A percentile compares a stretch with the other conserved stretches of the same genome.
Evolutionary conservation across 1,284 basidiomycete species (phyloP).

Genomic region (Agroathelia rolfsii): DNA sequence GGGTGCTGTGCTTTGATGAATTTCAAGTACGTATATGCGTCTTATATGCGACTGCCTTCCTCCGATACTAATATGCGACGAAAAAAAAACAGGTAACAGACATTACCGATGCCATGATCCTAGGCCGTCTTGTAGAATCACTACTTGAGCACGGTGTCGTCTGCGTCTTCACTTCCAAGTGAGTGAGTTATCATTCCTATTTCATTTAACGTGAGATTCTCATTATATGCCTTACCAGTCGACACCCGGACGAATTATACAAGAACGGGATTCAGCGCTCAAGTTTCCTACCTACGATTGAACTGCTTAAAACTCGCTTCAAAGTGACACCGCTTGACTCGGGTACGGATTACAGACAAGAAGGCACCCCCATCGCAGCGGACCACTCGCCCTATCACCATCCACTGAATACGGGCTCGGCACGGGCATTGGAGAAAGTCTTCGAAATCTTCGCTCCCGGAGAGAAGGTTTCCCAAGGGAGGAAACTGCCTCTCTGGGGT

Average conservation of each 20-base stretch:
- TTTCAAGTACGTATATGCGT: constrained; percentile 65
- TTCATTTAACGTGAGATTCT: constrained; percentile 5
- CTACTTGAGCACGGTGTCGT: constrained; percentile 86
- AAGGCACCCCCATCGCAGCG: constrained; percentile 16
- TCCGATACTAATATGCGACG: constrained; percentile 2
- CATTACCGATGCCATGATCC: constrained; percentile 98
- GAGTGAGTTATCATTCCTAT: constrained; percentile 22
- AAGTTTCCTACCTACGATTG: constrained; percentile 95
- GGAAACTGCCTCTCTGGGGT: constrained; percentile 86
- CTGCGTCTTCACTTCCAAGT: constrained; percentile 97
- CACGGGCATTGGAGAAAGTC: no score
- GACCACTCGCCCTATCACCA: background rate
- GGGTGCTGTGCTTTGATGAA: constrained; percentile 94
- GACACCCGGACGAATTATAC: constrained; percentile 95
- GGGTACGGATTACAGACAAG: constrained; percentile 91
- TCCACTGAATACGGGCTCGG: no score
- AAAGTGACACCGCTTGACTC: constrained; percentile 89
- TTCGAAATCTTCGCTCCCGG: no score
- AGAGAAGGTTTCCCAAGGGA: no score
- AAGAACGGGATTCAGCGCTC: constrained; percentile 97
- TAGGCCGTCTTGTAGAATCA: constrained; percentile 80
- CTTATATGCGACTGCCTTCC: background rate
- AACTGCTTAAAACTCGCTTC: constrained; percentile 82
- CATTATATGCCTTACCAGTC: constrained; percentile 48
- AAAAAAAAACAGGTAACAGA: constrained; percentile 90